phyloP scores from a whole-genome alignment of 768 basidiomycete genomes.

The Lepiota venenata region DNA sequence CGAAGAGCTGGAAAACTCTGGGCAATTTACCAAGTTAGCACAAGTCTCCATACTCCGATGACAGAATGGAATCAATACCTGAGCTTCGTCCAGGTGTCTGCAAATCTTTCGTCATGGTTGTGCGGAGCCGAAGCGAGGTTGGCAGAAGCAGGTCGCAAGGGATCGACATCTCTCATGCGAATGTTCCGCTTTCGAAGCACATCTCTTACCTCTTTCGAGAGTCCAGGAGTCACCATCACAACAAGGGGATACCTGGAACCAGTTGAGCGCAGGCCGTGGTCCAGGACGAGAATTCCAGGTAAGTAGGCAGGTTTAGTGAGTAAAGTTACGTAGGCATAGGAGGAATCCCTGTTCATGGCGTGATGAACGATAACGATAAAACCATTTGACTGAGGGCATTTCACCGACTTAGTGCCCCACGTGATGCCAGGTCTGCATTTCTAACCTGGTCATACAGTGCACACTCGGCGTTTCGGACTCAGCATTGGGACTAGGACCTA shows the following conservation, averaged over 20 bases:
- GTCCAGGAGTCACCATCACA: conserved; percentile 65
- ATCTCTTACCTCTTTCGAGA: conserved; percentile 47
- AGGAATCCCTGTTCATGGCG: conserved; percentile 28
- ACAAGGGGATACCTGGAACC: conserved; percentile 71
- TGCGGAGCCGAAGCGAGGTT: conserved; percentile 25
- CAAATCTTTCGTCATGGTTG: conserved; percentile 50
- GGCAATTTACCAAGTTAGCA: conserved; percentile 1
- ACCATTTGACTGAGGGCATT: conserved; percentile 18
- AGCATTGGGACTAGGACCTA: too few species aligned
- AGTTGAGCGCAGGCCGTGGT: conserved; percentile 49
- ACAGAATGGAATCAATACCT: conserved; percentile 28
- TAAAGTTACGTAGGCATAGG: conserved; percentile 71
- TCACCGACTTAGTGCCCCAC: not conserved
- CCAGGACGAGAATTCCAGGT: conserved; percentile 58
- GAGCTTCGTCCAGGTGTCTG: conserved; percentile 72
- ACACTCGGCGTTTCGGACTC: too few species aligned
- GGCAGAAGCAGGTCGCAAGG: conserved; percentile 44
- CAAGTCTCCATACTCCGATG: not conserved
- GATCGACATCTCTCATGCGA: conserved; percentile 52
- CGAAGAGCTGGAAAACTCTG: conserved; percentile 60
- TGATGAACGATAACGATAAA: conserved; percentile 11
- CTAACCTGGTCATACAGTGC: too few species aligned
- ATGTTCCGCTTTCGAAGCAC: conserved; percentile 56
- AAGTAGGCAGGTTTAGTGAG: conserved; percentile 73
- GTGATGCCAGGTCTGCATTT: not conserved